phyloP scores from a whole-genome alignment of 2,329 filamentous ascomycete genomes.

The Aspergillus jensenii region DNA sequence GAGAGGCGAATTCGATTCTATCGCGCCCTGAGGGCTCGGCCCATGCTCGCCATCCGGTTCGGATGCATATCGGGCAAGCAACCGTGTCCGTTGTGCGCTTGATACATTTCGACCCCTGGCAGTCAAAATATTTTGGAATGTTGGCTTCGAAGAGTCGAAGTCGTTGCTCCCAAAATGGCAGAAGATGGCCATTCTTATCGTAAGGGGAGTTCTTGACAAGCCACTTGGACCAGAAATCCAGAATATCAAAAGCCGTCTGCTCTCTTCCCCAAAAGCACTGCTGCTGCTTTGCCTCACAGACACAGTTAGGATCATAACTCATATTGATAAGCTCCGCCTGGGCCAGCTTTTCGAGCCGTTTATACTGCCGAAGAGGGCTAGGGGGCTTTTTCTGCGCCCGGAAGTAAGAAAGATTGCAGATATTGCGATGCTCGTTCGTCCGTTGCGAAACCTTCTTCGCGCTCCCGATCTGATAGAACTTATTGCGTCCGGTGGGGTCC shows the following conservation, averaged over 20 bases:
- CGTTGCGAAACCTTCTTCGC: constrained; percentile 9
- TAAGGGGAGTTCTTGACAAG: constrained; percentile 10
- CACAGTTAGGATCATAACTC: constrained; percentile 7
- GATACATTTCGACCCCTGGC: background rate
- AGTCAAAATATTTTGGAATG: constrained; percentile 3
- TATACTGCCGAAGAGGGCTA: constrained; percentile 10
- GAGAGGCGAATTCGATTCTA: constrained; percentile 6
- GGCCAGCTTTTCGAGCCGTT: constrained; percentile 13
- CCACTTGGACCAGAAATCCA: constrained; percentile 17
- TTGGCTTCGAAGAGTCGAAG: constrained; percentile 4
- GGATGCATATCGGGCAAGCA: constrained; percentile 16
- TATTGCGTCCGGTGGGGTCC: constrained; percentile 8
- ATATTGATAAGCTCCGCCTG: constrained; percentile 12
- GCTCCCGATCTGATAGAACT: constrained; percentile 15
- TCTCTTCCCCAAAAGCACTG: constrained; percentile 13
- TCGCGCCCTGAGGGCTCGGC: constrained; percentile 1
- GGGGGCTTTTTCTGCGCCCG: background rate
- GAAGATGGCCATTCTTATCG: constrained; percentile 3
- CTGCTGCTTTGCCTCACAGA: constrained; percentile 4
- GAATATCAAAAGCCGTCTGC: constrained; percentile 2
- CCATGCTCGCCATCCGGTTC: constrained; percentile 15
- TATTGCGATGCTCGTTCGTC: constrained; percentile 6
- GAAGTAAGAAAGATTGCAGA: constrained; percentile 8
- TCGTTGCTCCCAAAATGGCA: constrained; percentile 16
- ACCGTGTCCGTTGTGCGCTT: background rate